phyloP scores from a whole-genome alignment of 495 filamentous ascomycete genomes.

The Penicillium malachiteum region DNA sequence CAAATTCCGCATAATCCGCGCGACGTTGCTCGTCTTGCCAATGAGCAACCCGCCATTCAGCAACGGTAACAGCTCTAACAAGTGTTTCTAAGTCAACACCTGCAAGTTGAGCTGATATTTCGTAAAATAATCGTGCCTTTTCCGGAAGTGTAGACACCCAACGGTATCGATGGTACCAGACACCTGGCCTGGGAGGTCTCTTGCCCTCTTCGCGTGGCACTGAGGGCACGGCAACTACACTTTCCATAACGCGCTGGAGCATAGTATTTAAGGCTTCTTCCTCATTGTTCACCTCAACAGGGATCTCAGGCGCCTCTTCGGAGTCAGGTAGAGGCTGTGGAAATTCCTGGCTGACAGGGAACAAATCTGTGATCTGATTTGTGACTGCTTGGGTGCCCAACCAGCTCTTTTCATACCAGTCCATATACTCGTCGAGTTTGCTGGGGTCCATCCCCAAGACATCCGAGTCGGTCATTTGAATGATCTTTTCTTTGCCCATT shows the following conservation, averaged over 20 bases:
- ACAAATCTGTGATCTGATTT: constrained; percentile 50
- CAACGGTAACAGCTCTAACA: constrained; percentile 45
- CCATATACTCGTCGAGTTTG: constrained; percentile 79
- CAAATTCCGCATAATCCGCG: constrained; percentile 23
- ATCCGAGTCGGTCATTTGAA: constrained; percentile 62
- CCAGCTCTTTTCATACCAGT: constrained; percentile 84
- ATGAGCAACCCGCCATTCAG: constrained; percentile 44
- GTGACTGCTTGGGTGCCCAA: constrained; percentile 38
- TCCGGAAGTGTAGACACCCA: constrained; percentile 56
- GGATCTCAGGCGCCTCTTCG: neutral
- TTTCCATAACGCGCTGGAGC: constrained; percentile 38
- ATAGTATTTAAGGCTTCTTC: constrained; percentile 32
- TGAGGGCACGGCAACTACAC: constrained; percentile 29
- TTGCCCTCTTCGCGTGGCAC: constrained; percentile 30
- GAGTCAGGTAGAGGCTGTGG: neutral
- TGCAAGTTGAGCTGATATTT: constrained; percentile 49
- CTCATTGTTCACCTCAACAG: neutral
- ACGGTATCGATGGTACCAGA: constrained; percentile 57
- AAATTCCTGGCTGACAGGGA: constrained; percentile 31
- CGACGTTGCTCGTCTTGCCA: constrained; percentile 41
- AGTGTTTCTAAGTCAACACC: constrained; percentile 49
- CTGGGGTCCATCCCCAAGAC: constrained; percentile 63
- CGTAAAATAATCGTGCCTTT: constrained; percentile 53
- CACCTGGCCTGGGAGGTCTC: constrained; percentile 44
- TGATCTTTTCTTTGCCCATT: constrained; percentile 40